phyloP scores from a whole-genome alignment of 139 green algal genomes.

The Tetratostichococcus sp. region DNA sequence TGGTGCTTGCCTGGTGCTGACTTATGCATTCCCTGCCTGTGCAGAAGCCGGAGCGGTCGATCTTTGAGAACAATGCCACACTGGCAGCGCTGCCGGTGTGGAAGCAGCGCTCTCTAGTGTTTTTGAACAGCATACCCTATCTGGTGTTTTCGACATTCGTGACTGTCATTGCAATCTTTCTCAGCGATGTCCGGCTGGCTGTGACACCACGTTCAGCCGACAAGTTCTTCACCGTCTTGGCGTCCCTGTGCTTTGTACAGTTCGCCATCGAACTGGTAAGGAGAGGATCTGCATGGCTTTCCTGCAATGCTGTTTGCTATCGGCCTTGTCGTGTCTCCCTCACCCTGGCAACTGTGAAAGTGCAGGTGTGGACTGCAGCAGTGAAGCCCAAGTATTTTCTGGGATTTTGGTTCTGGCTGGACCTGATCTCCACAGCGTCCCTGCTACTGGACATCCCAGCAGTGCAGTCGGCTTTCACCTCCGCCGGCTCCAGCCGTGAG shows the following conservation, averaged over 20 bases:
- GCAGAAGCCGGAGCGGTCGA: background rate
- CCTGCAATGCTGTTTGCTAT: too few species aligned
- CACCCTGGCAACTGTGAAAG: too few species aligned
- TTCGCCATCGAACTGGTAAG: background rate
- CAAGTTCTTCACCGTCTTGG: constrained; percentile 50
- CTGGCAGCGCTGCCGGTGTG: background rate
- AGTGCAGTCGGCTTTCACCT: constrained; percentile 20
- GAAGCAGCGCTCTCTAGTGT: background rate
- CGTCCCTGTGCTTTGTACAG: constrained; percentile 10
- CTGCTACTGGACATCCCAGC: constrained; percentile 69
- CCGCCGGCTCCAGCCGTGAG: constrained; percentile 4
- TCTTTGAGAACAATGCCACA: background rate
- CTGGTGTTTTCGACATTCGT: constrained; percentile 36
- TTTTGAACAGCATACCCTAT: background rate
- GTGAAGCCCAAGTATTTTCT: constrained; percentile 61
- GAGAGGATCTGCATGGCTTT: too few species aligned
- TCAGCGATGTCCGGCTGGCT: constrained; percentile 75
- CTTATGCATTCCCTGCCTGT: background rate
- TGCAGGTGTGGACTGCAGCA: background rate
- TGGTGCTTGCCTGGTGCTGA: background rate
- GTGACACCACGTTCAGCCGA: constrained; percentile 50
- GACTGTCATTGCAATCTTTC: constrained; percentile 74
- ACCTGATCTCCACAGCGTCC: constrained; percentile 67
- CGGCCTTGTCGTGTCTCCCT: too few species aligned
- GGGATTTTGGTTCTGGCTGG: constrained; percentile 90